Conservation (phyloP, 495 filamentous ascomycete species). For the Melanomma pulvis-pyrius region DNA sequence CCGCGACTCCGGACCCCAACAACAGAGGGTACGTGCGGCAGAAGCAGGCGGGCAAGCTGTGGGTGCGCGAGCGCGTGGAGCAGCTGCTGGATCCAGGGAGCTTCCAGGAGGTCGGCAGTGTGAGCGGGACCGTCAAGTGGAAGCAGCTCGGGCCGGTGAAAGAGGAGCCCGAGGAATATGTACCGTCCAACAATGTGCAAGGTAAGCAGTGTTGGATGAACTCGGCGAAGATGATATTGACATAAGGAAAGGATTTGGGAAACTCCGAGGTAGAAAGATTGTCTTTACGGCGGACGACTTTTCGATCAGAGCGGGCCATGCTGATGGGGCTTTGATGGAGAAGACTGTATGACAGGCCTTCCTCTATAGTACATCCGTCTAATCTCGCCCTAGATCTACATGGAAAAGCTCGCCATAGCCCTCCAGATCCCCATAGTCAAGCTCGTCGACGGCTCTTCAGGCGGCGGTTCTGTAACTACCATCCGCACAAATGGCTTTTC, state of each 20-base stretch:
- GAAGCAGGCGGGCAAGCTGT: conserved; percentile 66
- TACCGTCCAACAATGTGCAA: conserved; percentile 61
- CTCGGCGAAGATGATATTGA: not conserved
- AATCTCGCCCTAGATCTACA: conserved; percentile 46
- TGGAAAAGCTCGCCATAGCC: conserved; percentile 53
- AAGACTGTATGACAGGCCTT: conserved; percentile 50
- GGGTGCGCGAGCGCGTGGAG: conserved; percentile 64
- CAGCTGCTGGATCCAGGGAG: conserved; percentile 56
- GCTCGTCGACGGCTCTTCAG: conserved; percentile 64
- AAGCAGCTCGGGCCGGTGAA: conserved; percentile 51
- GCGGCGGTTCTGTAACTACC: conserved; percentile 63
- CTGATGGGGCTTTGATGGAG: conserved; percentile 59
- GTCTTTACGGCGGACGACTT: conserved; percentile 67
- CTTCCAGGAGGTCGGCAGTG: conserved; percentile 61
- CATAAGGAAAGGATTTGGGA: conserved; percentile 47
- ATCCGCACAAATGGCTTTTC: conserved; percentile 59
- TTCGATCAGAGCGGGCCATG: conserved; percentile 64
- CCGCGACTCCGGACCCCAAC: conserved; percentile 55
- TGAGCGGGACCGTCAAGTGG: conserved; percentile 63
- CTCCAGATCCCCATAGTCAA: conserved; percentile 60
- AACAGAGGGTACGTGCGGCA: conserved; percentile 61
- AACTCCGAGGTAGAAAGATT: conserved; percentile 55
- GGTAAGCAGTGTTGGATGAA: not conserved
- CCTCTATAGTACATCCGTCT: not conserved
- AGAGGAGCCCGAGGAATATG: conserved; percentile 55